Evolutionary conservation across 2,329 filamentous ascomycete species (phyloP).

Genomic region (Tolypocladium ophioglossoides): DNA sequence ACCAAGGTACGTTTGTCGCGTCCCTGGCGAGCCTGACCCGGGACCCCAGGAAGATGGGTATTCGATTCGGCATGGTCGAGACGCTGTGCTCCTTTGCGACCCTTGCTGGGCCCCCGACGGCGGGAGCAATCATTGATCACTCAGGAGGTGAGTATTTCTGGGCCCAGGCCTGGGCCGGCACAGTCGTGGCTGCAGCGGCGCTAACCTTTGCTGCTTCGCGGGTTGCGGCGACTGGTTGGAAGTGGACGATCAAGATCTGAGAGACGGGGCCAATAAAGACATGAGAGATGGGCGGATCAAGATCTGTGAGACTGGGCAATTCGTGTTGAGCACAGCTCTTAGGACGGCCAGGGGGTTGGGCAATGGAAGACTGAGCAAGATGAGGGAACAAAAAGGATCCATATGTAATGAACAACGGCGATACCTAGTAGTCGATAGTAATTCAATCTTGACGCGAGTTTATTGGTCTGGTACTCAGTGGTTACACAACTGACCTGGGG

Average conservation of each 20-base stretch:
- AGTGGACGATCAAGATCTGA: slow-evolving; percentile 23
- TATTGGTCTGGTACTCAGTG: background rate
- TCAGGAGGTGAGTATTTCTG: slow-evolving; percentile 27
- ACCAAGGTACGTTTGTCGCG: slow-evolving; percentile 29
- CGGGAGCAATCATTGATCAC: slow-evolving; percentile 32
- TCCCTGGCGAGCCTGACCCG: slow-evolving; percentile 30
- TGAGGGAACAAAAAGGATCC: background rate
- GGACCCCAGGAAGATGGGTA: slow-evolving; percentile 33
- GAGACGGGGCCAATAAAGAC: background rate
- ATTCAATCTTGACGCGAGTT: background rate
- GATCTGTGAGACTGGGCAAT: slow-evolving; percentile 8
- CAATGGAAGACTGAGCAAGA: background rate
- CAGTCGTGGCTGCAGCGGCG: slow-evolving; percentile 24
- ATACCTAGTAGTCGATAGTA: background rate
- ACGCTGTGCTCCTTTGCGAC: slow-evolving; percentile 30
- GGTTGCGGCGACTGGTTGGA: slow-evolving; percentile 24
- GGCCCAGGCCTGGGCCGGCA: slow-evolving; percentile 37
- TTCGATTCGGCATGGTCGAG: slow-evolving; percentile 34
- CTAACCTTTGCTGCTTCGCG: slow-evolving; percentile 21
- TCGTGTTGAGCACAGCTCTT: background rate
- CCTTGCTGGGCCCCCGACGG: slow-evolving; percentile 32
- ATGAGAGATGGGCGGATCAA: slow-evolving; percentile 10
- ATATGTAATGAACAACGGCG: background rate
- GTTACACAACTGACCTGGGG: background rate
- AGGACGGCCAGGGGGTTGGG: background rate